Evolutionary conservation across 768 basidiomycete genomes (phyloP).

Genomic region (Tricholoma sp.): DNA sequence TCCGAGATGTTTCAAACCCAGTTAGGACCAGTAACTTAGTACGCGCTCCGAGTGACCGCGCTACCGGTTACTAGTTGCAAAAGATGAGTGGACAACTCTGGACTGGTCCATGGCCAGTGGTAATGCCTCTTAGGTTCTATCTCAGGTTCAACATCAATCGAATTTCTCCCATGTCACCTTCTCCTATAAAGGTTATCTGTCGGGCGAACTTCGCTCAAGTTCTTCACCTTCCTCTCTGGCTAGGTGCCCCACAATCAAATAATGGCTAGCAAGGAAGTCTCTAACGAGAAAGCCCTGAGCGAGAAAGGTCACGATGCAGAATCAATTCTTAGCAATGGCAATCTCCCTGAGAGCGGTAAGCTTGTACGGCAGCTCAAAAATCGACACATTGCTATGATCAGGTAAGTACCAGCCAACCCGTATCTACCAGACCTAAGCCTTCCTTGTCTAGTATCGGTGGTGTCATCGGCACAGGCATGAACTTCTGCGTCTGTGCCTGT

Average conservation of each 20-base stretch:
- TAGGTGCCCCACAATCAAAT: neutral
- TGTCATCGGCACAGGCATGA: constrained; percentile 54
- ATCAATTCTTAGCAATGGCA: constrained; percentile 13
- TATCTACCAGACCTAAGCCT: neutral
- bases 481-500: constrained; percentile 2
- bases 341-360: constrained; percentile 13
- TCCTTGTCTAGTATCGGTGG: constrained; percentile 47
- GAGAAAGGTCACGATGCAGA: constrained; percentile 16
- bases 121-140: no score
- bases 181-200: neutral
- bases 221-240: neutral
- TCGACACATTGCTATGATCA: constrained; percentile 81
- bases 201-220: neutral
- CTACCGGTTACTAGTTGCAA: no score
- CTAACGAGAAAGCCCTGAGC: constrained; percentile 10
- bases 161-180: neutral
- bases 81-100: no score
- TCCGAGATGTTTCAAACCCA: no score
- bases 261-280: constrained; percentile 1
- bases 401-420: constrained; percentile 27
- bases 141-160: no score
- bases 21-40: no score
- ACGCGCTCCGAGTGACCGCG: no score
- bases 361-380: constrained; percentile 67
- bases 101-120: no score